Evolutionary conservation across 139 green algal species (phyloP), one percentile per base, ranked within the genome.

Genomic region (Medakamo hakoo): DNA sequence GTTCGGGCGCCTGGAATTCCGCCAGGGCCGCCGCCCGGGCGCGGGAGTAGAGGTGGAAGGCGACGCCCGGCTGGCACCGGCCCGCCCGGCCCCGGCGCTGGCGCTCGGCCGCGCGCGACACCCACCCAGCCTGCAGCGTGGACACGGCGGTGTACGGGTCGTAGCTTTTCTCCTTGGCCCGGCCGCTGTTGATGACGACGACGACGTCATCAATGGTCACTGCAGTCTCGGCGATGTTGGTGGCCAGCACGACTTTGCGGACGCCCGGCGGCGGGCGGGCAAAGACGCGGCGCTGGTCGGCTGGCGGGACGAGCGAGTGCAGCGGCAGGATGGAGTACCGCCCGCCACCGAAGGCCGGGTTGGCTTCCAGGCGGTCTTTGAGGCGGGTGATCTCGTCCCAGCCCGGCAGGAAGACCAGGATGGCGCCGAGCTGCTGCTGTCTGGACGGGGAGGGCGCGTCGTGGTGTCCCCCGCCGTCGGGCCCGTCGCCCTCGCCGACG

Each of bases 201-300:
- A 84, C 77, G 24, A 94, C 71, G 66, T 94, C 86, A 55, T 93
- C 86, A 58, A 93, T 93, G 1, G 86, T 93, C 52, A 93, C 73
- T 20, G 83, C 78, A 0, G 81, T 89, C 70, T 92, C 84, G 24
- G 62, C 86, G 28, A 94, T 89, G 70, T 93, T 94, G 48, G 86
- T 94, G n/a, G 84, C 65, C 25, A 92, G 70, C 27, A 94, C 77
- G 24, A 92, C 73, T 76, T 93, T 93, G 64, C 83, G 77, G 27
- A 83, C 68, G 22, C 81, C 79, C 0, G 26, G 2, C 2, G 79
- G 77, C 19, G 86, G 78, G 14, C 78, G 63, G 28, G 75, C 28
- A 63, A 89, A 89, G 40, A 87, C 82, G 30, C 70, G 73, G 28
- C 76, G 71, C 67, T 86, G 80, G 30, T 92, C 85, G 16, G 72